Conservation (phyloP, 2,329 filamentous ascomycete species). For the Trichoderma atroviride region DNA sequence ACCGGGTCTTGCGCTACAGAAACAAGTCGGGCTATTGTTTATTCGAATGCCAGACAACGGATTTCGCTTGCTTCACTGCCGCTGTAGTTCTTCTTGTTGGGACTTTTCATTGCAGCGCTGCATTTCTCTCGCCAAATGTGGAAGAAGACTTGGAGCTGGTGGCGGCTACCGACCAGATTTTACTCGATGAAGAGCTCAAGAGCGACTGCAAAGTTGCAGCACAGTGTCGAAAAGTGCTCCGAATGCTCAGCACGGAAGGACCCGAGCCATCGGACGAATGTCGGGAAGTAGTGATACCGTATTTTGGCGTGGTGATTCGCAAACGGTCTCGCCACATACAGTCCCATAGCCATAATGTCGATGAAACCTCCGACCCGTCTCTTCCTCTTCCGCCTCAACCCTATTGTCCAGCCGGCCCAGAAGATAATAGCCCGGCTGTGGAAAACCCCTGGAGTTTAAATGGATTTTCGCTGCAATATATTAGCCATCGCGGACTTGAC, state of each 20-base stretch:
- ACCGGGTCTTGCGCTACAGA: constrained; percentile 41
- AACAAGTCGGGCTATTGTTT: constrained; percentile 35
- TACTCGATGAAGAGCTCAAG: constrained; percentile 13
- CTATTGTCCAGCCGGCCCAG: constrained; percentile 10
- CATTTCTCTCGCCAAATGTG: neutral
- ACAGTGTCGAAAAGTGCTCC: constrained; percentile 30
- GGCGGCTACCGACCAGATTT: constrained; percentile 15
- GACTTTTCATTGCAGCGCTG: constrained; percentile 4
- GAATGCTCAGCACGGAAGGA: neutral
- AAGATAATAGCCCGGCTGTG: constrained; percentile 4
- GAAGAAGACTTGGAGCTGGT: constrained; percentile 24
- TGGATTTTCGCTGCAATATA: constrained; percentile 8
- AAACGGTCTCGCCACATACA: constrained; percentile 21
- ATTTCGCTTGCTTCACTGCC: constrained; percentile 51
- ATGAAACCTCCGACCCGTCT: neutral
- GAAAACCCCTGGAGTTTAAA: constrained; percentile 18
- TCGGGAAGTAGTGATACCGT: constrained; percentile 26
- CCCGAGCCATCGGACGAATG: neutral
- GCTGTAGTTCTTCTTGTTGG: constrained; percentile 48
- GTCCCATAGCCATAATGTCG: neutral
- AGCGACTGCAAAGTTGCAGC: constrained; percentile 27
- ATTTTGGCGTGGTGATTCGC: constrained; percentile 27
- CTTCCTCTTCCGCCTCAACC: constrained; percentile 4
- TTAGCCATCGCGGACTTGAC: constrained; percentile 18
- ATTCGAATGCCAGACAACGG: constrained; percentile 50